A percentile compares a stretch with the other conserved stretches of the same genome.
These are phyloP conservation scores for Linum tenue DNA, from an alignment of 345 rosid species.

Conservation along the genomic window DNA sequence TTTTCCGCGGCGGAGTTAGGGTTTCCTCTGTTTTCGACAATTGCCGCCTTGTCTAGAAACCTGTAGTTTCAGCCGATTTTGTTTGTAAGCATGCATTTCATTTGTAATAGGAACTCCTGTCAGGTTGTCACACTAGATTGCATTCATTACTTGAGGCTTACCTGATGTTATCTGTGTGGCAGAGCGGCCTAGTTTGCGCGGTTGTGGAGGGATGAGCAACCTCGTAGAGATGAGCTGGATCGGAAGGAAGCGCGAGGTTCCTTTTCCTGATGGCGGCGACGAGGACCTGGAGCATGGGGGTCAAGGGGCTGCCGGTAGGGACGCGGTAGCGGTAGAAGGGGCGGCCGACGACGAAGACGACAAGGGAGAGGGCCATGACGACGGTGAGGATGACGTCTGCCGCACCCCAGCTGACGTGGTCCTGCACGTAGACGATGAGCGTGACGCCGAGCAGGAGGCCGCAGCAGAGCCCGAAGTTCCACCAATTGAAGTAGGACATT, in stretches of 20 bases:
- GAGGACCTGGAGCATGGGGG: constrained; percentile 70
- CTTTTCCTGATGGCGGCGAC: constrained; percentile 72
- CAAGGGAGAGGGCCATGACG: constrained; percentile 56
- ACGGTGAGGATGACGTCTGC: constrained; percentile 54
- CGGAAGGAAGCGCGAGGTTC: constrained; percentile 45
- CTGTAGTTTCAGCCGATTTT: constrained; percentile 25
- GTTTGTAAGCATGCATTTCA: background rate
- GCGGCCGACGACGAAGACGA: constrained; percentile 54
- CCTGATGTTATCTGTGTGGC: constrained; percentile 61
- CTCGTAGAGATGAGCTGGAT: constrained; percentile 50
- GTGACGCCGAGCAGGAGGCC: constrained; percentile 78
- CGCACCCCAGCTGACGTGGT: constrained; percentile 73
- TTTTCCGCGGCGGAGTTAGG: constrained; percentile 20
- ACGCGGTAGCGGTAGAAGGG: constrained; percentile 59
- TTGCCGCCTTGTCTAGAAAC: constrained; percentile 87
- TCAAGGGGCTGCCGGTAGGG: constrained; percentile 74
- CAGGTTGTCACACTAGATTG: background rate
- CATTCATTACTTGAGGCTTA: constrained; percentile 22
- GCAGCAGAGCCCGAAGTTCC: constrained; percentile 67
- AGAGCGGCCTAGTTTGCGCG: constrained; percentile 46
- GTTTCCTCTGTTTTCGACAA: constrained; percentile 32
- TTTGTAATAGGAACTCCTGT: no score
- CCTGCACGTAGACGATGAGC: constrained; percentile 60
- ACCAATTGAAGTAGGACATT: constrained; percentile 95
- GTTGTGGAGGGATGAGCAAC: constrained; percentile 23